These are phyloP conservation scores for Aspergillus terreus DNA, from an alignment of 2,329 filamentous ascomycete genomes.

Conservation along the genomic window DNA sequence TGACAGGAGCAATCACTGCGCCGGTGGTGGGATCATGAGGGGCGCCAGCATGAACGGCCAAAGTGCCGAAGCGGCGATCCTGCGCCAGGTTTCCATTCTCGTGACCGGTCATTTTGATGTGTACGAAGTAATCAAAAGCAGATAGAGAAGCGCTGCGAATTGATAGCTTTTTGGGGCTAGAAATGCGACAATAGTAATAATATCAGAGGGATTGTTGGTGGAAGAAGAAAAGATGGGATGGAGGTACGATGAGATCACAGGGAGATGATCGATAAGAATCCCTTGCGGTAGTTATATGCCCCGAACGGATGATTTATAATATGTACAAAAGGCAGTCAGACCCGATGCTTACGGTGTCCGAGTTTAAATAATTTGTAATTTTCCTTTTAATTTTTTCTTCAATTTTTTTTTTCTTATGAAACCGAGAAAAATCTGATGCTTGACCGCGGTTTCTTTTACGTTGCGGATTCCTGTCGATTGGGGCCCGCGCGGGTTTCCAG, in stretches of 20 bases:
- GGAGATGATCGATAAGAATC: background rate
- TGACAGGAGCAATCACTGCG: slow-evolving; percentile 83
- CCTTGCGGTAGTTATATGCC: background rate
- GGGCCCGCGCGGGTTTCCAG: slow-evolving; percentile 14
- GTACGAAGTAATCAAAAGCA: background rate
- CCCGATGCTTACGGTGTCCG: background rate
- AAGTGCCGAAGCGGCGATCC: slow-evolving; percentile 79
- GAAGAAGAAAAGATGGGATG: background rate
- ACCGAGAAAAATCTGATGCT: background rate
- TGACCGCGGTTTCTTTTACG: slow-evolving; percentile 25
- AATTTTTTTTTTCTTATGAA: background rate
- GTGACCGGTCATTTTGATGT: slow-evolving; percentile 17
- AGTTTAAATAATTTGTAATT: background rate
- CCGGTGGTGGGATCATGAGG: slow-evolving; percentile 88
- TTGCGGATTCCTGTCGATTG: slow-evolving; percentile 19
- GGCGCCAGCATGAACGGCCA: slow-evolving; percentile 89
- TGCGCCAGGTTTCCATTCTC: slow-evolving; percentile 57
- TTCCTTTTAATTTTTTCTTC: background rate
- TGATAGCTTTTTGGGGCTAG: background rate
- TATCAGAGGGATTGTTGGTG: background rate
- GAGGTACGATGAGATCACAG: slow-evolving; percentile 1
- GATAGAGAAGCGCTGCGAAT: background rate
- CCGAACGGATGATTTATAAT: slow-evolving; percentile 14
- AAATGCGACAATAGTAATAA: background rate
- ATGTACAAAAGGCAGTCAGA: background rate